Base-by-base conservation (phyloP, 2,329 filamentous ascomycete species). In the Ophiostoma tasmaniense region DNA sequence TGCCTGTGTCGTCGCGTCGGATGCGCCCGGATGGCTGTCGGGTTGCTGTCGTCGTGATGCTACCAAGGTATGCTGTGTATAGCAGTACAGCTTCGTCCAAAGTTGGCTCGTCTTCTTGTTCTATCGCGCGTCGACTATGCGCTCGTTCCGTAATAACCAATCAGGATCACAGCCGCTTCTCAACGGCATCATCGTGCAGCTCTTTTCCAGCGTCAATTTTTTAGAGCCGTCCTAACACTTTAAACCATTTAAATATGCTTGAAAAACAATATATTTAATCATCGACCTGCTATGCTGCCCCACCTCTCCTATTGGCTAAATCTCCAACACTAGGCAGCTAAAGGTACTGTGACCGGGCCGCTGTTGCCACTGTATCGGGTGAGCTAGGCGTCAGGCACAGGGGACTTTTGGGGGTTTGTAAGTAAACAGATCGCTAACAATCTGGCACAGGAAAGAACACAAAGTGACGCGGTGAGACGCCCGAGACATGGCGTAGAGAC, bases 401-500 rank as follows among this genome's bases (percentile, higher is more conserved):
- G 35, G 28, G 45, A 11, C 28, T 22, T n/a, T 10, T n/a, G 20
- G 5, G 6, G 7, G 28, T 50, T 39, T 3, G 1, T 64, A 52
- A 52, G 22, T 62, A 55, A 2, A 66, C 42, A n/a, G 8, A 6
- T 20, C 62, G 20, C 59, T 65, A 69, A 69, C 55, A 33, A 30
- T 17, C 17, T 25, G 14, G 33, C 25, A 22, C 67, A 55, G 66
- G 65, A n/a, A n/a, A n/a, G n/a, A n/a, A 50, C 69, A 68, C 67
- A 45, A 69, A 69, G 70, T 67, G 67, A 69, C 69, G 68, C 65
- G 70, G 52, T 69, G 69, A 45, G 68, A 65, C 67, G 64, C 39
- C 61, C 33, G 17, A 33, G 59, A 35, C 28, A 35, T 62, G 17
- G 28, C 25, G 52, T 52, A 69, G 30, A 61, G 37, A 66, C 68